Evolutionary conservation across 805 yeast genomes (phyloP).

Genomic region (Metschnikowia amazonensis): DNA sequence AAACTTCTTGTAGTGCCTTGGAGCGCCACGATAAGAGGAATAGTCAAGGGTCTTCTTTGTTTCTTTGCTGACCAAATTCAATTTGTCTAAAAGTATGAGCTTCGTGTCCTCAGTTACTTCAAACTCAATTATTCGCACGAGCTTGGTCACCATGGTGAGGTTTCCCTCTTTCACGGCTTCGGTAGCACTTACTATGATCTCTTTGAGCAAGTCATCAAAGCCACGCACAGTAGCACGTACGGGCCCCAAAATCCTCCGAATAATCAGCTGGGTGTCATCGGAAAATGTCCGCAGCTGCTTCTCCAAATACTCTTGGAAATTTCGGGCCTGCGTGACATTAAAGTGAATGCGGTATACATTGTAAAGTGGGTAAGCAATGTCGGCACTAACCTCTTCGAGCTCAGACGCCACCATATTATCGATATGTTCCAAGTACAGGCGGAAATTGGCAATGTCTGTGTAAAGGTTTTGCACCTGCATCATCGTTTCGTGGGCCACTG

Average conservation of each 20-base stretch:
- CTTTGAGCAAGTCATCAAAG: conserved; percentile 62
- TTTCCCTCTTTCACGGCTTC: conserved; percentile 74
- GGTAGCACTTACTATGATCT: conserved; percentile 63
- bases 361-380: conserved; percentile 43
- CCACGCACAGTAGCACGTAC: conserved; percentile 43
- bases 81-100: conserved; percentile 28
- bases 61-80: conserved; percentile 22
- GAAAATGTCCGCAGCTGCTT: conserved; percentile 45
- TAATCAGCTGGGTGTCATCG: conserved; percentile 66
- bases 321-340: conserved; percentile 64
- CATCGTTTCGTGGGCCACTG: conserved; percentile 68
- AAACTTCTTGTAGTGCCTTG: conserved; percentile 59
- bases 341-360: conserved; percentile 66
- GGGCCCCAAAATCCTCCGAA: conserved; percentile 52
- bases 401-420: conserved; percentile 49
- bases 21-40: conserved; percentile 28
- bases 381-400: conserved; percentile 28
- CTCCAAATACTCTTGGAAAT: conserved; percentile 71
- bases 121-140: conserved; percentile 71
- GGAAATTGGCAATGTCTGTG: conserved; percentile 56
- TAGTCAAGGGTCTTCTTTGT: conserved; percentile 24
- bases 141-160: conserved; percentile 59
- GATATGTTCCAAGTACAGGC: conserved; percentile 47
- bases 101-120: conserved; percentile 80
- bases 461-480: conserved; percentile 64